These are phyloP conservation scores for Tephrocybe sp. DNA, from an alignment of 768 basidiomycete genomes.

Conservation along the genomic window DNA sequence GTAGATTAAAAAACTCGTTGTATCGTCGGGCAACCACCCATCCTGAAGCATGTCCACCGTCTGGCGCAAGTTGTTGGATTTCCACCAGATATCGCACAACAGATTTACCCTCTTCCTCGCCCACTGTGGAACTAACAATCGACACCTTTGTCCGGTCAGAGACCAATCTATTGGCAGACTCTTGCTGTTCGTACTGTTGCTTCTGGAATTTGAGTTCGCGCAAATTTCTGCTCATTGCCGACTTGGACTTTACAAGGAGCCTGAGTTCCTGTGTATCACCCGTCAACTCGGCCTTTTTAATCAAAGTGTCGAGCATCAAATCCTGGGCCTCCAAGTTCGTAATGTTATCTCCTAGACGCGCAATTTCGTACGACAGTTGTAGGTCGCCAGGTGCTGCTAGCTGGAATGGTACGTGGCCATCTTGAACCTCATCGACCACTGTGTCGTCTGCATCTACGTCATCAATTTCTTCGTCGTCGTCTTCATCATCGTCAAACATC, in stretches of 20 bases:
- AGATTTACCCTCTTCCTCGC: slow-evolving; percentile 83
- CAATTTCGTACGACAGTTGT: slow-evolving; percentile 84
- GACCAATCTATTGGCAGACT: slow-evolving; percentile 82
- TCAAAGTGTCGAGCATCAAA: slow-evolving; percentile 78
- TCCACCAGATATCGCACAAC: slow-evolving; percentile 92
- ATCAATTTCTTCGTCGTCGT: slow-evolving; percentile 48
- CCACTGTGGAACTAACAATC: slow-evolving; percentile 79
- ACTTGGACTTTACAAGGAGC: slow-evolving; percentile 78
- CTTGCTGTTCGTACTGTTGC: slow-evolving; percentile 91
- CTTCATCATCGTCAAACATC: slow-evolving; percentile 41
- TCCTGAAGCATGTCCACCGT: slow-evolving; percentile 76
- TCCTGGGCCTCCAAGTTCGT: slow-evolving; percentile 77
- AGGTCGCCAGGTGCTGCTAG: slow-evolving; percentile 88
- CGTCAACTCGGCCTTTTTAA: slow-evolving; percentile 92
- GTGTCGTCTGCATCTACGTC: slow-evolving; percentile 42
- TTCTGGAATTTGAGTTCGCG: slow-evolving; percentile 87
- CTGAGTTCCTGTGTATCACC: slow-evolving; percentile 85
- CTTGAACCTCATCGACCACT: slow-evolving; percentile 37
- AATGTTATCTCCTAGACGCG: slow-evolving; percentile 73
- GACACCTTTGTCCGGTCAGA: slow-evolving; percentile 82
- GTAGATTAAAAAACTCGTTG: slow-evolving; percentile 91
- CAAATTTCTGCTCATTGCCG: slow-evolving; percentile 77
- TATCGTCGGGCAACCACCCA: slow-evolving; percentile 95
- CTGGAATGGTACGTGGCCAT: slow-evolving; percentile 55
- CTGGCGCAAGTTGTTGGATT: slow-evolving; percentile 80